phyloP scores from a whole-genome alignment of 257 asterid genomes.

The Catharanthus roseus region DNA sequence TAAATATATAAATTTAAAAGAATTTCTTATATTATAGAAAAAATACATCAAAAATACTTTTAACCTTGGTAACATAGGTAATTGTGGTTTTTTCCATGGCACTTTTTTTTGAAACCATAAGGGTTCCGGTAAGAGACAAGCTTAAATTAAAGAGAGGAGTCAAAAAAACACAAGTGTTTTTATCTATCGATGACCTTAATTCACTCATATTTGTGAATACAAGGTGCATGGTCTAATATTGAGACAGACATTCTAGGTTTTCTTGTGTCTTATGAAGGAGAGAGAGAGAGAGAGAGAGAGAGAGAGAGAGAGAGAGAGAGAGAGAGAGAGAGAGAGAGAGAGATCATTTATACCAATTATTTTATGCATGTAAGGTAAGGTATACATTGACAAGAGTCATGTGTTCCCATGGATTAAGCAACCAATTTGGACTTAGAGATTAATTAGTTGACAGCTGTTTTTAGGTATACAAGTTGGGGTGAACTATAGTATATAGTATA shows the following conservation, averaged over 20 bases:
- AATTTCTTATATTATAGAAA: no score
- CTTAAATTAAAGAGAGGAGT: background rate
- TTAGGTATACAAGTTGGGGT: background rate
- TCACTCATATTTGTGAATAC: conserved; percentile 9
- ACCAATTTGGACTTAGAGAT: conserved; percentile 1
- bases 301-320: no score
- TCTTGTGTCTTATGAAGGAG: background rate
- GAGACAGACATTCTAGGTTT: conserved; percentile 22
- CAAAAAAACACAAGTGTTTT: background rate
- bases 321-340: no score
- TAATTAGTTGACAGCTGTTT: background rate
- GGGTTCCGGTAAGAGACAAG: background rate
- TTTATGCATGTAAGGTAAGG: background rate
- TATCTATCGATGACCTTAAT: conserved; percentile 1
- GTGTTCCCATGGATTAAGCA: conserved; percentile 8
- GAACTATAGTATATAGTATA: no score
- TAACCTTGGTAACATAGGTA: no score
- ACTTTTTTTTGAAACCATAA: no score
- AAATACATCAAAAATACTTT: no score
- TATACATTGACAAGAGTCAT: conserved; percentile 1
- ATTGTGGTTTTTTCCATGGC: no score
- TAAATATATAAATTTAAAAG: no score
- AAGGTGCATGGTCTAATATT: conserved; percentile 4
- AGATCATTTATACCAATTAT: no score
- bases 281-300: no score